phyloP scores from a whole-genome alignment of 225 moss, liverwort and hornwort species.

The Takakia lepidozioides region DNA sequence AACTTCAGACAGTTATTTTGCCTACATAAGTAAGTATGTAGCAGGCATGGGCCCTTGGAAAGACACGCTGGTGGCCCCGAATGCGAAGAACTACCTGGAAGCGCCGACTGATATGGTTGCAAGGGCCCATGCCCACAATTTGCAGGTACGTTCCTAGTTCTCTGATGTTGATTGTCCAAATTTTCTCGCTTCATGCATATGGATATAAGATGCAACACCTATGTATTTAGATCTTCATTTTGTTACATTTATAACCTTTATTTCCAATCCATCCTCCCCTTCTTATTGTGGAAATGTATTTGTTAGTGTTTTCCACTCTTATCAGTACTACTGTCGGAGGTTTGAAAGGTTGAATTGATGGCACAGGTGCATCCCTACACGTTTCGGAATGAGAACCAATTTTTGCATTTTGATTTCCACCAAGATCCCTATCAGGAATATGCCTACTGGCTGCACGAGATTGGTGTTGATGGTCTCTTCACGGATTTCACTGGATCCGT shows the following conservation, averaged over 20 bases:
- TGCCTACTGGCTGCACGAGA: conserved; percentile 43
- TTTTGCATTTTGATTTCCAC: conserved; percentile 65
- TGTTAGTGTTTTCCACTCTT: too few species aligned
- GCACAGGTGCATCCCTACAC: conserved; percentile 97
- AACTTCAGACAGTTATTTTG: conserved; percentile 68
- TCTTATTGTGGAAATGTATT: too few species aligned
- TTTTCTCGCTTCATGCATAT: too few species aligned
- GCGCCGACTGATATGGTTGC: conserved; percentile 61
- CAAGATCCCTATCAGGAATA: conserved; percentile 84
- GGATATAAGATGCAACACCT: too few species aligned
- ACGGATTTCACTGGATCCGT: conserved; percentile 73
- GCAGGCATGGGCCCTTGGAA: conserved; percentile 88
- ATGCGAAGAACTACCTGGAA: conserved; percentile 40
- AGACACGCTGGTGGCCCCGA: conserved; percentile 54
- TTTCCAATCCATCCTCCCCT: too few species aligned
- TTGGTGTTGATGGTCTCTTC: conserved; percentile 78
- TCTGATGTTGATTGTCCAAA: too few species aligned
- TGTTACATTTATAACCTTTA: too few species aligned
- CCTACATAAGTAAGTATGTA: conserved; percentile 68
- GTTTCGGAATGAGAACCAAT: conserved; percentile 65
- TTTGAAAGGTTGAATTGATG: neutral
- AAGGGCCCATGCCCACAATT: conserved; percentile 53
- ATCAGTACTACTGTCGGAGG: too few species aligned
- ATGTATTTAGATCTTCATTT: too few species aligned
- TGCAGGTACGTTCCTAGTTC: conserved; percentile 45